Conservation (phyloP, 768 basidiomycete species). For the Lyophyllum semitale region DNA sequence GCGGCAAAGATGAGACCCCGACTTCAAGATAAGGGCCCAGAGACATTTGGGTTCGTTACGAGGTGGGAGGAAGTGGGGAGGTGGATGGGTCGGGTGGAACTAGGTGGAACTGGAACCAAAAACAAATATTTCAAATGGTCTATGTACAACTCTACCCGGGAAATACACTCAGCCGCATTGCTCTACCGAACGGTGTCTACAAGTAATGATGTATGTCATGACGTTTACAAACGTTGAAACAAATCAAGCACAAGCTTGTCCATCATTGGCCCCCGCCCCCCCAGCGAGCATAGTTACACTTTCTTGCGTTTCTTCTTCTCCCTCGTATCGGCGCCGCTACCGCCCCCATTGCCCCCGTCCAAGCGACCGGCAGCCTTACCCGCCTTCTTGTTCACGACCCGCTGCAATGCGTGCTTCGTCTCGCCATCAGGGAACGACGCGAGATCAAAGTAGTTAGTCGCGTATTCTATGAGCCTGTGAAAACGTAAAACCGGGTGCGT, state of each 20-base stretch:
- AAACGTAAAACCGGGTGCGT: too few relatives aligned
- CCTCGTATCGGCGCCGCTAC: conserved; percentile 19
- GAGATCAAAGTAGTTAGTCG: conserved; percentile 68
- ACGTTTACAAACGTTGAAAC: too few relatives aligned
- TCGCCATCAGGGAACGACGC: conserved; percentile 66
- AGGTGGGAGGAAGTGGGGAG: background rate
- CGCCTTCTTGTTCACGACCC: conserved; percentile 52
- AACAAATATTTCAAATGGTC: background rate
- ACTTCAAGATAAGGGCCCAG: too few relatives aligned
- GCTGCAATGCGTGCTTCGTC: conserved; percentile 64
- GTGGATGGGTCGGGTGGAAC: background rate
- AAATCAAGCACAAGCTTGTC: too few relatives aligned
- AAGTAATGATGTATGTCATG: too few relatives aligned
- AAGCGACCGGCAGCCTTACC: conserved; percentile 36
- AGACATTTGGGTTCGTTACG: background rate
- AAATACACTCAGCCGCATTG: conserved; percentile 1
- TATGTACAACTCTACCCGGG: background rate
- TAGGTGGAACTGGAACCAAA: background rate
- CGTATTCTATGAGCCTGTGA: conserved; percentile 41
- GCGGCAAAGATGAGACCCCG: too few relatives aligned
- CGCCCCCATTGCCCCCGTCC: conserved; percentile 22
- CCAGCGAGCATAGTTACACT: conserved; percentile 2
- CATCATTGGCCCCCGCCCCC: too few relatives aligned
- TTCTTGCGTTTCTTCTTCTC: conserved; percentile 37
- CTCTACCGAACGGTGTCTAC: conserved; percentile 1